A percentile compares a stretch with the other conserved stretches of the same genome.
phyloP scores from a whole-genome alignment of 129 eudicot species.

The Glebionis coronaria region DNA sequence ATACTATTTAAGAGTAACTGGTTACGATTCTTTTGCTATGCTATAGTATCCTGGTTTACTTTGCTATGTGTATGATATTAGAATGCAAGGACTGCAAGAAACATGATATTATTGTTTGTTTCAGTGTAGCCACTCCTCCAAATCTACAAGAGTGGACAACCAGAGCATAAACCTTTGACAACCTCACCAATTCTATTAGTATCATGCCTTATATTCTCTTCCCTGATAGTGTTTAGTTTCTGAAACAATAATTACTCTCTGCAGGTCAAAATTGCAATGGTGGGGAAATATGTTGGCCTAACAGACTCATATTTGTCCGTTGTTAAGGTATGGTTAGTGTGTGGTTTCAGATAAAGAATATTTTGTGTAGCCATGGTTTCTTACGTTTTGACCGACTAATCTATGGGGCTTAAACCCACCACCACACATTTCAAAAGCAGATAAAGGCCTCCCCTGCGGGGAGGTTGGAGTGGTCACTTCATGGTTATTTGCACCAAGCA shows the following conservation, averaged over 20 bases:
- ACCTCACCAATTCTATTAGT: conserved; percentile 77
- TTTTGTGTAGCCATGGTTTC: no score
- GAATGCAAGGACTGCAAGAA: not conserved
- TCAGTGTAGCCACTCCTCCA: conserved; percentile 76
- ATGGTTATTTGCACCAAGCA: no score
- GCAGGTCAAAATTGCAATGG: conserved; percentile 97
- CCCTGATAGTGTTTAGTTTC: conserved; percentile 11
- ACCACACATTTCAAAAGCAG: no score
- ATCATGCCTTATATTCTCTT: conserved; percentile 4
- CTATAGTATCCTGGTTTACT: not conserved
- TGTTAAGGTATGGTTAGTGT: conserved; percentile 56
- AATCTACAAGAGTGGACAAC: conserved; percentile 89
- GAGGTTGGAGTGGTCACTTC: no score
- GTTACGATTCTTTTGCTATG: conserved; percentile 3
- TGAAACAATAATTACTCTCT: conserved; percentile 19
- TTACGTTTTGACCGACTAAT: no score
- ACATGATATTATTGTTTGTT: conserved; percentile 29
- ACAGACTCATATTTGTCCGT: conserved; percentile 94
- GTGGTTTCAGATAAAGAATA: no score
- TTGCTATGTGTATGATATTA: not conserved
- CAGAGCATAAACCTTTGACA: conserved; percentile 87
- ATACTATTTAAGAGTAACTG: not conserved
- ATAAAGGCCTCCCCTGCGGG: no score
- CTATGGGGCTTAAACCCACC: no score
- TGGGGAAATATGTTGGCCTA: conserved; percentile 95